Conservation (phyloP, 768 basidiomycete species). For the Melanogaster broomeanus region DNA sequence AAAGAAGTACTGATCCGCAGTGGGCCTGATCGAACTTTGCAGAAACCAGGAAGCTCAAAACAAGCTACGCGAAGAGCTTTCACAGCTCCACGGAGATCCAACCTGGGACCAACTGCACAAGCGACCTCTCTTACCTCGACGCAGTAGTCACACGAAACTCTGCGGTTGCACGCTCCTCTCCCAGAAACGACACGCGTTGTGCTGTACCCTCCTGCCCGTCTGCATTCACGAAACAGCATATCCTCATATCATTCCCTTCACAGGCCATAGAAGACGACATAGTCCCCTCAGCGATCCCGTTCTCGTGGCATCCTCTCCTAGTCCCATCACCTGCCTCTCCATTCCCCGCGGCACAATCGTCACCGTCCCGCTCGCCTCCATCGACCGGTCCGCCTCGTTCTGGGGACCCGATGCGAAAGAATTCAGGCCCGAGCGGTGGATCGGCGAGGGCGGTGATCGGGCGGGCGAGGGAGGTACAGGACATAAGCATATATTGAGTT, state of each 20-base stretch:
- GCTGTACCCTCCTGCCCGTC: too few species aligned
- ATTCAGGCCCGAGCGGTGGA: slow-evolving; percentile 48
- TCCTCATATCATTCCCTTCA: background rate
- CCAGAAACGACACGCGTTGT: slow-evolving; percentile 33
- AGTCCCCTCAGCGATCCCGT: slow-evolving; percentile 25
- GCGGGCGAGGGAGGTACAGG: slow-evolving; percentile 37
- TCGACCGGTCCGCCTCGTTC: slow-evolving; percentile 41
- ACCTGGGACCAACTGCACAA: slow-evolving; percentile 41
- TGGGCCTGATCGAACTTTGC: slow-evolving; percentile 34
- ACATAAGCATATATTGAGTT: slow-evolving; percentile 43
- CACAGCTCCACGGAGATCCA: slow-evolving; percentile 31
- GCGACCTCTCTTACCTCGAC: slow-evolving; percentile 42
- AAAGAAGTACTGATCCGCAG: slow-evolving; percentile 18
- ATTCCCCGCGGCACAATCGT: slow-evolving; percentile 43
- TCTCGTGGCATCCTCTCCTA: slow-evolving; percentile 43
- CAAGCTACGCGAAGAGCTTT: slow-evolving; percentile 29
- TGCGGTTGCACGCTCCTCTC: slow-evolving; percentile 39
- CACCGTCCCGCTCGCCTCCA: slow-evolving; percentile 36
- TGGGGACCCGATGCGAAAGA: slow-evolving; percentile 51
- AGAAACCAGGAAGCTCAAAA: slow-evolving; percentile 26
- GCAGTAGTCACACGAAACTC: slow-evolving; percentile 40
- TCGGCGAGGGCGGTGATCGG: slow-evolving; percentile 29
- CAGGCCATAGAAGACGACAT: slow-evolving; percentile 42
- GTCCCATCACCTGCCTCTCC: too few species aligned
- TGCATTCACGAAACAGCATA: background rate